Base-by-base conservation (phyloP, 495 filamentous ascomycete species). In the Neurospora sp. region DNA sequence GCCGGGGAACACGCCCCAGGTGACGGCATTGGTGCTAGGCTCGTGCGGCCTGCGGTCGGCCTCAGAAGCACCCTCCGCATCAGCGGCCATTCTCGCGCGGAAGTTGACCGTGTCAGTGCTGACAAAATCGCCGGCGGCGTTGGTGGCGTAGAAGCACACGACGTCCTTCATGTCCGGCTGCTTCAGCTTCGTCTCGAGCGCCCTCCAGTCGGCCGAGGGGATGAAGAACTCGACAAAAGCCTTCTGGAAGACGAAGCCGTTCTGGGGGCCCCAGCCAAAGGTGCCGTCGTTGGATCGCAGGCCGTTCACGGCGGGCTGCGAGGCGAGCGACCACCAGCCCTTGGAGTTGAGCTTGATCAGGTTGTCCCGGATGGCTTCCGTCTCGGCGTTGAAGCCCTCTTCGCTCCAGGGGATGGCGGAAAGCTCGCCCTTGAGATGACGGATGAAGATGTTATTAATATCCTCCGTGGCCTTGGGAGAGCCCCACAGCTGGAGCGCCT, bases 241-340 rank as follows among this genome's bases (percentile, higher is more conserved):
- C 82, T 99, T 99, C 77, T 99, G 96, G 85, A 97, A 99, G 70
- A 98, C 93, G 81, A 96, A 98, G 3, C 96, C 96, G 75, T 94
- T 90, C 48, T 88, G 89, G 0, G 96, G 96, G 14, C 96, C 96
- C 96, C 96, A 99, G 72, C 96, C 96, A 80, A 97, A 97, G 71
- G 92, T 85, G n/a, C 85, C 81, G 80, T 99, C 89, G 72, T 87
- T 87, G 73, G 90, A 93, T 44, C 86, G 87, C 7, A 94, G 82
- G 40, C 93, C 93, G 77, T 98, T 95, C 35, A 97, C 93, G 40
- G 96, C 94, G 35, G 96, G 96, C 78, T 99, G 96, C n/a, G 92
- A 96, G 31, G 96, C 96, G 14, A 99, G 89, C 5, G 93, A 97
- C 96, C 94, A 98, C 92, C 94, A 97, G 69, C 93, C 93, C 76